Evolutionary conservation across 2,329 filamentous ascomycete genomes (phyloP), one percentile per base, ranked within the genome.

Genomic region (Monilinia fructigena): DNA sequence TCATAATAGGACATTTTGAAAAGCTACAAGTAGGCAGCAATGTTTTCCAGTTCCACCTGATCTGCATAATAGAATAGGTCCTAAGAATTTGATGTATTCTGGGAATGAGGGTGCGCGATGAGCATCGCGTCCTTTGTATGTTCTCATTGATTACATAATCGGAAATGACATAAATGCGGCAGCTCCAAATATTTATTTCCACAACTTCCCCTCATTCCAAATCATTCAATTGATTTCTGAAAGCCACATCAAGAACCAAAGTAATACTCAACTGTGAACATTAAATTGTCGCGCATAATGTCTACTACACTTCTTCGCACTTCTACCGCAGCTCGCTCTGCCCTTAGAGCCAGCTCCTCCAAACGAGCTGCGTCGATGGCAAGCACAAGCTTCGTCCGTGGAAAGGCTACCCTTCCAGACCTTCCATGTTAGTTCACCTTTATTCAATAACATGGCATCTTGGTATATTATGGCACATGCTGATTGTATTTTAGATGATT

Each of bases 401-500:
- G 87, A 81, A 97, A 97, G 84, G 94, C 91, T 63, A 97, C 93
- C 53, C 89, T 99, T 53, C 95, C 95, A 70, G 93, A 97, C 76
- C 88, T 98, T 16, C 77, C 86, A 74, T 93, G 89, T 92, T 83
- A 70, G 85, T 61, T 4, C 31, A 26, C 10, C 40, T 16, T 26
- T 18, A 20, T 11, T 52, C 23, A 31, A 7, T 50, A 47, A n/a
- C 45, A n/a, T 5, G 11, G 11, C 31, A 47, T 38, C 23, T 28
- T 26, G 7, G 18, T 55, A 20, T 48, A 23, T 7, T 16, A 26
- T 23, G 3, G 47, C 2, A 45, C 53, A 11, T 45, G 26, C 56
- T 70, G 61, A 71, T 63, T 31, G 4, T 5, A 4, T 18, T 23
- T 26, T 72, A 97, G 94, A 98, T 78, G 95, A 97, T 84, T 99